These are phyloP conservation scores for Amylostereum chailletii DNA, from an alignment of 1,284 basidiomycete species.

Conservation along the genomic window DNA sequence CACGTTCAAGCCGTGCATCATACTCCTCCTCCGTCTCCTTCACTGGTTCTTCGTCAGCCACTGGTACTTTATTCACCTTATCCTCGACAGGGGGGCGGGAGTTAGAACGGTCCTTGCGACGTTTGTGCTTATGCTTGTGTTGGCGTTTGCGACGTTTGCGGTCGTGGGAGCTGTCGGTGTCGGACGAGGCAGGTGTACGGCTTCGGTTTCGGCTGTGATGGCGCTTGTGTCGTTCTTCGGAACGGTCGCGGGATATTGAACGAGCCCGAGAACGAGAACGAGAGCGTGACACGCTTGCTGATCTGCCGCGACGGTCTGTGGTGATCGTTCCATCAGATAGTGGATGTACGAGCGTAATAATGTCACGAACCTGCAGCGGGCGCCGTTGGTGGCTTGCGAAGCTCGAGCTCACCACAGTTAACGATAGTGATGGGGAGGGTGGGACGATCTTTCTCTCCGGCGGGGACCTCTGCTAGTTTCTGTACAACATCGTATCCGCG, in stretches of 20 bases:
- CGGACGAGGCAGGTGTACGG: not conserved
- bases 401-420: conserved; percentile 81
- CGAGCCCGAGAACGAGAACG: not conserved
- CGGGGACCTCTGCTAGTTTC: conserved; percentile 44
- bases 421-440: conserved; percentile 61
- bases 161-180: conserved; percentile 3
- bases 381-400: conserved; percentile 33
- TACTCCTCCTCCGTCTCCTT: conserved; percentile 56
- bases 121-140: conserved; percentile 9
- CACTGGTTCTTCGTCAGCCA: conserved; percentile 15
- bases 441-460: conserved; percentile 68
- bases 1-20: conserved; percentile 60
- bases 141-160: conserved; percentile 10
- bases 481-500: conserved; percentile 53
- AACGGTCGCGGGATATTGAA: no score
- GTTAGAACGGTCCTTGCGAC: conserved; percentile 6
- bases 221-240: conserved; percentile 21
- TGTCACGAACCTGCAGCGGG: not conserved
- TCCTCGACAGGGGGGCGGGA: conserved; percentile 8
- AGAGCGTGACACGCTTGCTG: not conserved
- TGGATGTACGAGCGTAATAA: conserved; percentile 1
- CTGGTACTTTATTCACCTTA: not conserved
- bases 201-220: conserved; percentile 15
- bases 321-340: not conserved
- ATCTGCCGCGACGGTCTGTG: no score